Base-by-base conservation (phyloP, 2,329 filamentous ascomycete genomes). In the Acephala macrosclerotiorum region DNA sequence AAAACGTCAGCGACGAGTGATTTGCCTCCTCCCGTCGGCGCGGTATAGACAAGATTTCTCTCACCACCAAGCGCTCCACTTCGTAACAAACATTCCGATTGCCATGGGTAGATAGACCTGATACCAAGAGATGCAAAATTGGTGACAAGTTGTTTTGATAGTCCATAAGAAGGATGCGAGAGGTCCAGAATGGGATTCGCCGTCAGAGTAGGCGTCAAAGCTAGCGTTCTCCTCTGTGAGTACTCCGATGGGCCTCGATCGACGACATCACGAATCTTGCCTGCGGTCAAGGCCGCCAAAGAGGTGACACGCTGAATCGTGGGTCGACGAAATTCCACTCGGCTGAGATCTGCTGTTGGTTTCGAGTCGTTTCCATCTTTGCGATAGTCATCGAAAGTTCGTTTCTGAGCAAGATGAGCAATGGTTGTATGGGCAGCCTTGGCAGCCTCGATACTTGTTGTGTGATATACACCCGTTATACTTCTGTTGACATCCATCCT, bases 21-120 rank as follows among this genome's bases (percentile, higher is more conserved):
- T 78, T 94, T 93, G 18, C 91, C 91, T 47, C 91, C 91, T 4
- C 91, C 91, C 0, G 91, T 94, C 0, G 91, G 91, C 8, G 91
- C 91, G 51, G 89, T 91, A 74, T 94, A 94, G n/a, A 94, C 89
- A 11, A 94, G 81, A 71, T 92, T 93, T 68, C 83, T 87, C 59
- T 86, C 81, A 18, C 91, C 91, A 6, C 80, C 77, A 14, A 94
- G 80, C 20, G 93, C 81, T 0, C 90, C 89, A 3, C 86, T 87
- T 0, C 88, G 87, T 61, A 90, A 81, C 8, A 94, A 81, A 73
- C 91, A 94, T 64, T 89, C 87, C 59, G 90, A 90, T 77, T 94
- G 91, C 91, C 91, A 94, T 1, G 90, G 89, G 72, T 94, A 94
- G 66, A 94, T 94, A 69, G 84, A 85, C 47, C 82, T 85, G 63